A percentile compares a stretch with the other conserved stretches of the same genome.
These are phyloP conservation scores for Ustilago shanxiensis DNA, from an alignment of 1,284 basidiomycete species.

Conservation along the genomic window DNA sequence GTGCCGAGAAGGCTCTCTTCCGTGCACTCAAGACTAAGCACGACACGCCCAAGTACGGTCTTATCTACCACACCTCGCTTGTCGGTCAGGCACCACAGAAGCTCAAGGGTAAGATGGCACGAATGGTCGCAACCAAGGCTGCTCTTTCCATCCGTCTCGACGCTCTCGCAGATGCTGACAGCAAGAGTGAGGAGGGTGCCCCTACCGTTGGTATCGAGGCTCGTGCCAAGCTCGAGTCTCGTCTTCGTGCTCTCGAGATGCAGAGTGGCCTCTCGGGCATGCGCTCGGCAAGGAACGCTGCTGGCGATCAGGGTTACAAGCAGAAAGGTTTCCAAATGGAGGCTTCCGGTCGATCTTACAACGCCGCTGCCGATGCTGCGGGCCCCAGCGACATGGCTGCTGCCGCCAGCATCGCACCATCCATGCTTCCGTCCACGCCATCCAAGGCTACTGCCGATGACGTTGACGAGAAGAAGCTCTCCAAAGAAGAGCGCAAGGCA, in stretches of 20 bases:
- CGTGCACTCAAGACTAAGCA: slow-evolving; percentile 98
- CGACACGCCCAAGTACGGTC: slow-evolving; percentile 97
- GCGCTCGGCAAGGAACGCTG: slow-evolving; percentile 50
- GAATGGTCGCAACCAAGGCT: slow-evolving; percentile 95
- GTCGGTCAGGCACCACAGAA: slow-evolving; percentile 98
- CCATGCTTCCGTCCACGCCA: slow-evolving; percentile 73
- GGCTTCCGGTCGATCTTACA: slow-evolving; percentile 62
- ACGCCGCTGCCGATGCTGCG: slow-evolving; percentile 64
- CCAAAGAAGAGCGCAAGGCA: slow-evolving; percentile 61
- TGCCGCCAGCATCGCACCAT: slow-evolving; percentile 40
- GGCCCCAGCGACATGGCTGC: slow-evolving; percentile 45
- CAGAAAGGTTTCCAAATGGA: slow-evolving; percentile 66
- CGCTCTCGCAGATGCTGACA: slow-evolving; percentile 90
- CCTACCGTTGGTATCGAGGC: slow-evolving; percentile 88
- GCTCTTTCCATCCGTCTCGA: slow-evolving; percentile 96
- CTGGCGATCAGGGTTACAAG: slow-evolving; percentile 62
- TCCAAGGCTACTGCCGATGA: slow-evolving; percentile 64
- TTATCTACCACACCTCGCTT: slow-evolving; percentile 89
- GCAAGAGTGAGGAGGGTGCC: slow-evolving; percentile 85
- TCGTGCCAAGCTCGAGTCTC: slow-evolving; percentile 93
- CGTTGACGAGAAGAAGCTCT: slow-evolving; percentile 55
- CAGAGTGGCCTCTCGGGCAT: slow-evolving; percentile 53
- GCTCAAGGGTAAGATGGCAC: slow-evolving; percentile 99
- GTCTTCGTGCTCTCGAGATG: slow-evolving; percentile 85
- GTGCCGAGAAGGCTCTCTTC: slow-evolving; percentile 98